These are phyloP conservation scores for Sporisorium reilianum DNA, from an alignment of 1,284 basidiomycete species.

Conservation along the genomic window DNA sequence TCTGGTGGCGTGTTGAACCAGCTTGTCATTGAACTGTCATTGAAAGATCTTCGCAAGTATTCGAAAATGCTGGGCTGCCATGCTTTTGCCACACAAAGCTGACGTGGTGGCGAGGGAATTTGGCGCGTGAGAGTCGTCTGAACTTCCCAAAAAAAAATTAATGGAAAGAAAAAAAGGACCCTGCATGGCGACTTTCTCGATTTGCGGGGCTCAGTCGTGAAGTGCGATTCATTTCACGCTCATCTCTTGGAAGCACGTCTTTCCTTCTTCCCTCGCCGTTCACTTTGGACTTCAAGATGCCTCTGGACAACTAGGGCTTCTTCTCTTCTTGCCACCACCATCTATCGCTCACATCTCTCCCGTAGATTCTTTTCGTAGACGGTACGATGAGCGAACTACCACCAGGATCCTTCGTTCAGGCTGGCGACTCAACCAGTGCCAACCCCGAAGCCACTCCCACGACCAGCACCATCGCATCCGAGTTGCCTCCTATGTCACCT, in stretches of 20 bases:
- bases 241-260: slow-evolving; percentile 4
- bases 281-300: not conserved
- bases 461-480: not conserved
- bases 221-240: slow-evolving; percentile 29
- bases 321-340: slow-evolving; percentile 1
- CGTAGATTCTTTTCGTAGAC: not conserved
- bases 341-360: not conserved
- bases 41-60: too few relatives aligned
- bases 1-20: too few relatives aligned
- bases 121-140: slow-evolving; percentile 17
- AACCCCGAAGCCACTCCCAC: not conserved
- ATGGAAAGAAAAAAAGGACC: too few relatives aligned
- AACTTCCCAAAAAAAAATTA: too few relatives aligned
- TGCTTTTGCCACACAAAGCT: slow-evolving; percentile 6
- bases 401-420: slow-evolving; percentile 27
- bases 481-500: slow-evolving; percentile 4
- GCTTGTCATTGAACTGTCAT: too few relatives aligned
- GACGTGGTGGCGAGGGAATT: not conserved
- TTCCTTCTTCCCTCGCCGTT: not conserved
- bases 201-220: slow-evolving; percentile 5
- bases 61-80: not conserved
- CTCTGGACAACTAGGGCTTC: too few relatives aligned
- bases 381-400: slow-evolving; percentile 29
- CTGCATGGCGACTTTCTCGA: too few relatives aligned
- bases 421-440: not conserved